Evolutionary conservation across 495 filamentous ascomycete species (phyloP), one percentile per base, ranked within the genome.

Genomic region (Tricharina praecox): DNA sequence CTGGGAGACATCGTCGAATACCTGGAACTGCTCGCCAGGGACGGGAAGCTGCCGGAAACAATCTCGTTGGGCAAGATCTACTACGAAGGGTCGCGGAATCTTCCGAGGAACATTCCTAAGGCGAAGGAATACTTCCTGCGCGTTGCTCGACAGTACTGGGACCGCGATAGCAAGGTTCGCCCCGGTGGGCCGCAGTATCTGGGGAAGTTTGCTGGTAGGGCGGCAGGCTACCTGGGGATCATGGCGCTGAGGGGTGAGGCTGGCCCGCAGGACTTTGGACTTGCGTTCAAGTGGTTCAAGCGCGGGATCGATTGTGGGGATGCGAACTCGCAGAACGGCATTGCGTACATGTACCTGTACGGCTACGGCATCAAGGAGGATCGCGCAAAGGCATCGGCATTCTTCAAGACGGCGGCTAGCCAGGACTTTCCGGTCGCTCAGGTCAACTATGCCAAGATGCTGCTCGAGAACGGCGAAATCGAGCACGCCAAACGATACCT

Each of bases 211-310:
- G 88, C 92, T 0, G 75, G 82, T 5, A 94, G 86, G 65, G 80
- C 86, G 1, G 88, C 90, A 15, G 90, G 87, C 5, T 87, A 83
- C 62, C 74, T 99, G 40, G 90, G 90, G 0, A 68, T 83, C 35
- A 99, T 96, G 83, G 88, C 83, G 60, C 64, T 96, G 40, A 81
- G 90, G 10, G 90, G 88, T 11, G 90, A 96, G 60, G 88, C 87
- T 3, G 79, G 86, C 39, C 70, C 78, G 41, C 85, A 94, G 58
- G 81, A 75, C 63, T 85, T 74, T 50, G 69, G 72, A 23, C 77
- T 75, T 41, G 90, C 90, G 1, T 63, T 72, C 49, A 75, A 70
- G 23, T 99, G 92, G 92, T 94, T 99, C 62, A 73, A 75, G 39
- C 80, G 82, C 11, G 90, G 90, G 23, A 64, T 87, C 36, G 64